Conservation (phyloP, 371 early-diverging fungal species). For the Lichtheimia ornata region DNA sequence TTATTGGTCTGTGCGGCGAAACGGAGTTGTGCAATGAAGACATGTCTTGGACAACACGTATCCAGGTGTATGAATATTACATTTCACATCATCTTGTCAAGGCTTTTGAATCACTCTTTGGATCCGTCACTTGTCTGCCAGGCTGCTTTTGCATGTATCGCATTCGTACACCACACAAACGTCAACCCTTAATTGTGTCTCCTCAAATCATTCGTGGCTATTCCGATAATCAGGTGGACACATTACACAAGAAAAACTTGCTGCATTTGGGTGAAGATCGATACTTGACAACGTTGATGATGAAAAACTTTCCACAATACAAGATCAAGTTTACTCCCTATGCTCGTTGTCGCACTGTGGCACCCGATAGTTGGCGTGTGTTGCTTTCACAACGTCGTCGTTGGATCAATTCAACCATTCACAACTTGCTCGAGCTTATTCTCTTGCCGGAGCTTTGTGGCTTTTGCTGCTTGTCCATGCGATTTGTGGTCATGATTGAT, state of each 20-base stretch:
- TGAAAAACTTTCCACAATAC: constrained; percentile 92
- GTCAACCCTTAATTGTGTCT: constrained; percentile 67
- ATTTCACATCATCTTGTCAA: constrained; percentile 93
- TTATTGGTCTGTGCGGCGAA: constrained; percentile 86
- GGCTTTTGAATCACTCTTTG: constrained; percentile 93
- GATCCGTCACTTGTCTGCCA: constrained; percentile 94
- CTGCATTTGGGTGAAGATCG: constrained; percentile 97
- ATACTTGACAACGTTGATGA: constrained; percentile 97
- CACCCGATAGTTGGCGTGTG: constrained; percentile 89
- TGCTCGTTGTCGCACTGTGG: constrained; percentile 93
- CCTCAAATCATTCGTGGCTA: constrained; percentile 85
- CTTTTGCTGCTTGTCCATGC: constrained; percentile 98
- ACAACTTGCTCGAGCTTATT: constrained; percentile 94
- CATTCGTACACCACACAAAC: constrained; percentile 77
- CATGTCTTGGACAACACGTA: constrained; percentile 84
- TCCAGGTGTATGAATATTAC: constrained; percentile 96
- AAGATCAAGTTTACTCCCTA: constrained; percentile 94
- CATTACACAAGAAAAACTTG: constrained; percentile 98
- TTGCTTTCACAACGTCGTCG: constrained; percentile 94
- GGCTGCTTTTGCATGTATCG: constrained; percentile 97
- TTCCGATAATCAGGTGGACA: constrained; percentile 91
- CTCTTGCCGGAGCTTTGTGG: constrained; percentile 94
- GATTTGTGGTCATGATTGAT: constrained; percentile 95
- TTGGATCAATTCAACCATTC: constrained; percentile 99
- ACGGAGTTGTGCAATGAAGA: constrained; percentile 81